phyloP scores from a whole-genome alignment of 2,329 filamentous ascomycete species.

The Colletotrichum kahawae region DNA sequence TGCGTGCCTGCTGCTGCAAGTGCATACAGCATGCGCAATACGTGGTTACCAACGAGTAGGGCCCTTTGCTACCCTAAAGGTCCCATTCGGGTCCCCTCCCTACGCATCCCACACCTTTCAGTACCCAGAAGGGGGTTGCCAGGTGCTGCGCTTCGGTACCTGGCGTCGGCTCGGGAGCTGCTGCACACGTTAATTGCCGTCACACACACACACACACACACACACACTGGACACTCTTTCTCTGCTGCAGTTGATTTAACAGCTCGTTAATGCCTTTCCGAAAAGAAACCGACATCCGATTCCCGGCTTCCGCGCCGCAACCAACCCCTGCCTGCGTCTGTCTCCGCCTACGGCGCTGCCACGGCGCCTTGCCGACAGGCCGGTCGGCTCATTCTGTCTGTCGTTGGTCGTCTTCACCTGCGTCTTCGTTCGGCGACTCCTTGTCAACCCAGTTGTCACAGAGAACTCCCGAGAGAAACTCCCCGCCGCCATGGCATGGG shows the following conservation, averaged over 20 bases:
- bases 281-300: not conserved
- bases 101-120: not conserved
- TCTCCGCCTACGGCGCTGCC: not conserved
- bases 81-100: not conserved
- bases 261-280: not conserved
- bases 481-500: not conserved
- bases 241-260: not conserved
- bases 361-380: not conserved
- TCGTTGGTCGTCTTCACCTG: not conserved
- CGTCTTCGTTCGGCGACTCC: not conserved
- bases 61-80: not conserved
- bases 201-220: not conserved
- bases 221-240: too few species aligned
- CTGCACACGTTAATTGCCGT: not conserved
- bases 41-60: not conserved
- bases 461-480: not conserved
- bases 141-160: not conserved
- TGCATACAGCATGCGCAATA: not conserved
- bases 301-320: constrained; percentile 4
- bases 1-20: not conserved
- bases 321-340: not conserved
- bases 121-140: not conserved
- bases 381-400: not conserved
- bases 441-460: not conserved
- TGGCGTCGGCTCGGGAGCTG: not conserved